phyloP scores from a whole-genome alignment of 768 basidiomycete genomes.

The Panaeolus cyanescens region DNA sequence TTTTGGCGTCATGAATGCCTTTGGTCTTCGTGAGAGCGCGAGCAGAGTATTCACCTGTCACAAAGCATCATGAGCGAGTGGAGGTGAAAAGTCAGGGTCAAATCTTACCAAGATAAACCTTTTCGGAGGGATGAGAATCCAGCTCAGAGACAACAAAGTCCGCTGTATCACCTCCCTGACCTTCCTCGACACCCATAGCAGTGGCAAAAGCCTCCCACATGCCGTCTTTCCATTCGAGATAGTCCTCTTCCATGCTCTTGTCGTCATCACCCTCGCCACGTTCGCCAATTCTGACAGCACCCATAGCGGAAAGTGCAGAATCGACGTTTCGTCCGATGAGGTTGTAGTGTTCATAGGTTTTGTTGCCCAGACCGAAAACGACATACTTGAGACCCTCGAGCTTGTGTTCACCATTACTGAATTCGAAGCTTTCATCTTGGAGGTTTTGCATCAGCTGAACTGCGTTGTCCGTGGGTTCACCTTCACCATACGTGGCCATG shows the following conservation, averaged over 20 bases:
- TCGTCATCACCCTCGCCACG: slow-evolving; percentile 98
- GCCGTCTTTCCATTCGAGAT: slow-evolving; percentile 97
- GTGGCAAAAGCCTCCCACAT: slow-evolving; percentile 94
- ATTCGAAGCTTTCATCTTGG: slow-evolving; percentile 84
- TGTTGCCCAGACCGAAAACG: slow-evolving; percentile 90
- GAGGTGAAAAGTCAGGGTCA: not conserved
- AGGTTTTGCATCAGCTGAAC: slow-evolving; percentile 93
- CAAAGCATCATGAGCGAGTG: slow-evolving; percentile 14
- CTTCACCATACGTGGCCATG: slow-evolving; percentile 98
- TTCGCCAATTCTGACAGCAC: slow-evolving; percentile 82
- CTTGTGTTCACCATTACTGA: slow-evolving; percentile 74
- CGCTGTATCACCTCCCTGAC: slow-evolving; percentile 91
- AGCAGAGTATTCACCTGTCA: slow-evolving; percentile 87
- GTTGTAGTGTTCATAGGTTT: slow-evolving; percentile 97
- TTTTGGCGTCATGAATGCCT: slow-evolving; percentile 97
- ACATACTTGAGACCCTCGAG: slow-evolving; percentile 92
- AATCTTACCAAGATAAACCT: slow-evolving; percentile 85
- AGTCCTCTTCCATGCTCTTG: slow-evolving; percentile 99
- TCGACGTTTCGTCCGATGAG: slow-evolving; percentile 85
- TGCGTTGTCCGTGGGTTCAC: slow-evolving; percentile 98
- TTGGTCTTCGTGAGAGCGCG: slow-evolving; percentile 91
- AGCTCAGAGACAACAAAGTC: slow-evolving; percentile 94
- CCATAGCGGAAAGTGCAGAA: slow-evolving; percentile 70
- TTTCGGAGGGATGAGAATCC: slow-evolving; percentile 71
- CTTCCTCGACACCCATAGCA: slow-evolving; percentile 89